A percentile compares a stretch with the other conserved stretches of the same genome.
phyloP scores from a whole-genome alignment of 306 rosid species.

The Malus sieversii region DNA sequence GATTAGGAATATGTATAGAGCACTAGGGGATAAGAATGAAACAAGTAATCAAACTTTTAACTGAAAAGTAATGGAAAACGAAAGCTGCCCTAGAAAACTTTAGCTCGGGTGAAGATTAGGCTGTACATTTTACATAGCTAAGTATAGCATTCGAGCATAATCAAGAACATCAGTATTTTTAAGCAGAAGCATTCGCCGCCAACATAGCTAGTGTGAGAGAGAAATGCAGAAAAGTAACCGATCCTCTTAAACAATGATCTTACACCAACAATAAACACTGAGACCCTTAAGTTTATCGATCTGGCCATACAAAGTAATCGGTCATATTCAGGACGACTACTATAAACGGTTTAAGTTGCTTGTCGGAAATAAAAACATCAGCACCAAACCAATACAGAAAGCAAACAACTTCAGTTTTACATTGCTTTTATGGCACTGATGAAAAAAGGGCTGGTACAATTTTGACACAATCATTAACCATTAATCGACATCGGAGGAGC shows the following conservation, averaged over 20 bases:
- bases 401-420: neutral
- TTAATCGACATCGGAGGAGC: neutral
- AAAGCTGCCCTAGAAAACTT: neutral
- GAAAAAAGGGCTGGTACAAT: neutral
- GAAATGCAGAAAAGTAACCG: neutral
- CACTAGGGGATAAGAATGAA: neutral
- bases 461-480: neutral
- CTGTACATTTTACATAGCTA: neutral
- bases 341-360: neutral
- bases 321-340: neutral
- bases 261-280: neutral
- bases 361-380: neutral
- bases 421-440: neutral
- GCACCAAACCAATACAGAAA: neutral
- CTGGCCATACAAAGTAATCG: neutral
- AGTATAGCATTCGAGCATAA: neutral
- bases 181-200: neutral
- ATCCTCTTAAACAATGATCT: neutral
- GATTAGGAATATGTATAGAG: neutral
- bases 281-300: neutral
- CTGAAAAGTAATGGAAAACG: neutral
- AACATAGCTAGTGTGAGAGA: neutral
- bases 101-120: neutral
- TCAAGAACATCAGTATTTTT: neutral
- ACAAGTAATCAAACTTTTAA: neutral